phyloP scores from a whole-genome alignment of 2,329 filamentous ascomycete genomes.

The Aspergillus hiratsukae region DNA sequence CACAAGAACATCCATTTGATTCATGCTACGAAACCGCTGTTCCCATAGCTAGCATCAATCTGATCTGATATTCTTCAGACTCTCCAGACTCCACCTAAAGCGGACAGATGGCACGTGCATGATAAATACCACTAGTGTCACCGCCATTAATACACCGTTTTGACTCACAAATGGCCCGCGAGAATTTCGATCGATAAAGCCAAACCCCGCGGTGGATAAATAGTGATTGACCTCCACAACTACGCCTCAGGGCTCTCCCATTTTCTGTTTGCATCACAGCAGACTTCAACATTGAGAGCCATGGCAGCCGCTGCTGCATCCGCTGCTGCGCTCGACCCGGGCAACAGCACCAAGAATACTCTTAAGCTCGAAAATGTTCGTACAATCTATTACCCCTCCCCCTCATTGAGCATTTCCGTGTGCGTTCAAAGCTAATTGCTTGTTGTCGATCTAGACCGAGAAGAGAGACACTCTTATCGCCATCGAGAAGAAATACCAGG shows the following conservation, averaged over 20 bases:
- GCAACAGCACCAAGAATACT: conserved; percentile 54
- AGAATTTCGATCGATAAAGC: conserved; percentile 10
- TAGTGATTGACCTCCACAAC: conserved; percentile 6
- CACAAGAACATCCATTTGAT: not conserved
- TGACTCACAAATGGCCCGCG: conserved; percentile 1
- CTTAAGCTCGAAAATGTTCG: conserved; percentile 59
- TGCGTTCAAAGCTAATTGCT: conserved; percentile 13
- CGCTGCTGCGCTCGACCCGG: conserved; percentile 52
- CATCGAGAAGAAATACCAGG: conserved; percentile 84
- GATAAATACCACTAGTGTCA: not conserved
- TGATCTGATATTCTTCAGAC: not conserved
- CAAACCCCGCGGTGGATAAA: conserved; percentile 16
- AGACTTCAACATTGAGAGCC: conserved; percentile 22
- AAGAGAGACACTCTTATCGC: conserved; percentile 30
- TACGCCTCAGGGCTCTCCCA: conserved; percentile 12
- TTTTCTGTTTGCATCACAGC: conserved; percentile 22
- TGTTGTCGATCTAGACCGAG: conserved; percentile 21
- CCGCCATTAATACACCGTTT: not conserved
- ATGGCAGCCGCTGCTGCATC: conserved; percentile 48
- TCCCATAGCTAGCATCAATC: not conserved
- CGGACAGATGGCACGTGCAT: not conserved
- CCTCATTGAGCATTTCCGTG: conserved; percentile 17
- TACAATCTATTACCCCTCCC: conserved; percentile 19
- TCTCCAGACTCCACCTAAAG: not conserved
- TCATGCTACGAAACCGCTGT: not conserved